Percentiles rank a stretch among this genome's conserved stretches.
These are phyloP conservation scores for Claviceps spartinae DNA, from an alignment of 2,329 filamentous ascomycete genomes.

Conservation along the genomic window DNA sequence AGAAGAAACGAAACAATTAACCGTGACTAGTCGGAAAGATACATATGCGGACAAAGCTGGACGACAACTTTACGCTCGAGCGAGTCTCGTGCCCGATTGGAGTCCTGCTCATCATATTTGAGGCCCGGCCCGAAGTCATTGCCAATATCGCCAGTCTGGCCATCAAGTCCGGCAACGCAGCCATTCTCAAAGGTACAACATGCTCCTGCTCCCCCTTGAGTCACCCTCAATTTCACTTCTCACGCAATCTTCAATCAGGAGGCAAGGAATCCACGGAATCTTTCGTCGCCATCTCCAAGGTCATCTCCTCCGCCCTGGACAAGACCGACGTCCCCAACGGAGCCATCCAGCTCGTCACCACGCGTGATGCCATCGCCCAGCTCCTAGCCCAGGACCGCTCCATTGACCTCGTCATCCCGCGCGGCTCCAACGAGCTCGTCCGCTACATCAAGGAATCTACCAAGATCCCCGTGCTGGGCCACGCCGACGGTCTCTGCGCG, in stretches of 20 bases:
- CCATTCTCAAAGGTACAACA: constrained; percentile 69
- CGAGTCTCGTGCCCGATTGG: constrained; percentile 90
- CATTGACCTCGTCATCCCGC: constrained; percentile 90
- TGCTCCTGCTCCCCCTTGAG: not conserved
- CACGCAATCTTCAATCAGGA: constrained; percentile 30
- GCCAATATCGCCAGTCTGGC: constrained; percentile 93
- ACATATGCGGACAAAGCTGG: constrained; percentile 70
- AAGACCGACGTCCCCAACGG: constrained; percentile 65
- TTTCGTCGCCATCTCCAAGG: constrained; percentile 79
- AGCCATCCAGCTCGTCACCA: constrained; percentile 87
- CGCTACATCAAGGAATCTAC: constrained; percentile 81
- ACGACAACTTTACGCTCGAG: constrained; percentile 74
- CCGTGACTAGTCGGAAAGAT: constrained; percentile 57
- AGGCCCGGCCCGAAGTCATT: constrained; percentile 93
- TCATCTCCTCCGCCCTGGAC: constrained; percentile 67
- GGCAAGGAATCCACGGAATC: constrained; percentile 92
- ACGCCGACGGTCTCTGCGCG: constrained; percentile 85
- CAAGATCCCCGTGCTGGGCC: constrained; percentile 88
- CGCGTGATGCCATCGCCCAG: constrained; percentile 76
- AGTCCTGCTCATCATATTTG: constrained; percentile 96
- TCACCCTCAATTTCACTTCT: not conserved
- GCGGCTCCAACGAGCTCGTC: constrained; percentile 82
- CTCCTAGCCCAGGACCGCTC: constrained; percentile 74
- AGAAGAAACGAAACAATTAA: too few species aligned
- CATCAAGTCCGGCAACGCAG: constrained; percentile 93